Base-by-base conservation (phyloP, 2,329 filamentous ascomycete species). In the Arthroderma sp. region DNA sequence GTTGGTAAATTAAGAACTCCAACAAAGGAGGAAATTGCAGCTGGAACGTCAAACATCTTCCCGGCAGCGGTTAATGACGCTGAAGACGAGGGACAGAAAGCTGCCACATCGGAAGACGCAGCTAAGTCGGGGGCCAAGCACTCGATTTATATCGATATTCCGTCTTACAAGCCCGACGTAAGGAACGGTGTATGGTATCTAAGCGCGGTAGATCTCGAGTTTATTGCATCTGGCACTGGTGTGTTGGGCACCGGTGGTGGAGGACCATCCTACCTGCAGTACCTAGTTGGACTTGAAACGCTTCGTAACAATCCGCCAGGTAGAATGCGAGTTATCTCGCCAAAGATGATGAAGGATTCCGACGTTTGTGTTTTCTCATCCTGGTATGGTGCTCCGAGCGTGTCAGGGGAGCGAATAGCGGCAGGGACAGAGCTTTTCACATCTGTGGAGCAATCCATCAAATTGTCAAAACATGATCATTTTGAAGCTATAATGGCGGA, bases 201-300 rank as follows among this genome's bases (percentile, higher is more conserved):
- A 4, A 62, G 61, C 0, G 50, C 58, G 8, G 52, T 60, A 5
- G 64, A 67, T 42, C 54, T 66, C 6, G 55, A 61, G 40, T 59
- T 64, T 37, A 62, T 66, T 33, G 57, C 62, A 1, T 55, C 56
- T 5, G 64, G 64, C 5, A 58, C 55, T n/a, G 57, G 60, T 22
- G 54, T 66, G 1, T 54, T 66, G 0, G 64, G 62, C 1, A 63
- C 59, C 6, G 64, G 64, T 8, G 63, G 64, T 9, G 63, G 64
- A n/a, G 64, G 63, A 2, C 60, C 64, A 34, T 58, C 65, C 7
- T 67, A 67, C 48, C 55, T 61, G n/a, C 65, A 70, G 45, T 71
- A 68, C 29, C 56, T 74, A 32, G 67, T 70, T 48, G 58, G 63
- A 7, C 50, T 70, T 11, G 55, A 66, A 28, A 55, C 56, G 4